Evolutionary conservation across 352 stramenopile species (phyloP), one percentile per base, ranked within the genome.

Genomic region (Pythium chondricola): DNA sequence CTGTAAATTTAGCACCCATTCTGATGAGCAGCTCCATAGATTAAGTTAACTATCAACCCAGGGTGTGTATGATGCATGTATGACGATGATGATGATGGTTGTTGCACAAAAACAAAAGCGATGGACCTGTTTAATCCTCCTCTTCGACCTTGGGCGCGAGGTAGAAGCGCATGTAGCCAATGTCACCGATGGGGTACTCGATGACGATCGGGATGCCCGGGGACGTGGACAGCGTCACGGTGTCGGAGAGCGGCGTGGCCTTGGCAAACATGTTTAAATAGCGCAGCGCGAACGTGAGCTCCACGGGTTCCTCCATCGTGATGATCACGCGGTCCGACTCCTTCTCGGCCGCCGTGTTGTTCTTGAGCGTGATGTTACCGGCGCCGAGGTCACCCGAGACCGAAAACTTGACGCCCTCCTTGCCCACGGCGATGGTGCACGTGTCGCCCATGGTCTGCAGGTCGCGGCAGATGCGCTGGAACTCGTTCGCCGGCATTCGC

Each of bases 191-290:
- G 24, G 91, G 90, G 79, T 99, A 99, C 75, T 99, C 97, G 18
- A 99, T 88, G 24, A 99, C 93, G 27, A 99, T 79, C 2, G 97
- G 97, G 43, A 99, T 96, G 36, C 98, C 96, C 7, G 95, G 93
- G 36, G 86, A 98, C 92, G 99, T 98, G 56, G 81, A 97, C 37
- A 99, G 79, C 65, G 96, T 97, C 43, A 99, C 97, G 31, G 70
- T 95, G 33, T 88, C 69, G 38, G 84, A 95, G 51, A 99, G 80
- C 27, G 85, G 88, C 43, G 96, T 99, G 29, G 96, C 97, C 83
- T 99, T 99, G 45, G 96, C 98, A 66, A 99, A 99, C 73, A 98
- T 97, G 76, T 98, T 98, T 67, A 99, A 85, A 85, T 99, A 99
- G 46, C 96, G 91, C 38, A 99, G 78, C 36, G 97, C 97, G 71